Evolutionary conservation across 306 rosid species (phyloP).

Genomic region (Begonia peltatifolia): DNA sequence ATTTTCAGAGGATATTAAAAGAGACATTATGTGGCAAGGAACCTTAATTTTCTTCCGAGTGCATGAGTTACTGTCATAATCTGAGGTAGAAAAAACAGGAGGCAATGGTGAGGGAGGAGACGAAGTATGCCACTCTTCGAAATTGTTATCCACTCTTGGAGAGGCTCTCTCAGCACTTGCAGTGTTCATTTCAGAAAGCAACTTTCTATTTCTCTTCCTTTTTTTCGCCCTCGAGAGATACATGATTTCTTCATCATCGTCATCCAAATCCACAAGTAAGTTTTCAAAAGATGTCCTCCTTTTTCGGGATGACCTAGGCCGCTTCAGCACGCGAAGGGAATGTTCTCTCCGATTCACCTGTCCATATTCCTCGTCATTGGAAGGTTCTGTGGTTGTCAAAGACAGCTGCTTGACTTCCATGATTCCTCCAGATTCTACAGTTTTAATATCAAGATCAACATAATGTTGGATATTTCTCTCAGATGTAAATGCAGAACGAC

Average conservation of each 20-base stretch:
- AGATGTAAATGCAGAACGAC: no score
- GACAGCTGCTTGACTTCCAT: no score
- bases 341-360: no score
- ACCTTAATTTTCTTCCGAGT: constrained; percentile 12
- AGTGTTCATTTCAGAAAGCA: neutral
- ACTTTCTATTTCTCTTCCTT: constrained; percentile 24
- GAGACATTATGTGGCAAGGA: constrained; percentile 6
- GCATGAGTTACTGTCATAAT: constrained; percentile 1
- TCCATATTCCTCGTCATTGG: no score
- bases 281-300: constrained; percentile 3
- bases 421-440: no score
- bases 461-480: no score
- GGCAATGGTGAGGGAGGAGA: constrained; percentile 11
- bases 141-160: neutral
- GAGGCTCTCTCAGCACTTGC: constrained; percentile 6
- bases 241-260: constrained; percentile 15
- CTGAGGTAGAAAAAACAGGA: constrained; percentile 4
- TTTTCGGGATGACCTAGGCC: constrained; percentile 6
- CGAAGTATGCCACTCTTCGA: constrained; percentile 4
- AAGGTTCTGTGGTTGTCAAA: no score
- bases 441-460: no score
- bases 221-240: constrained; percentile 17
- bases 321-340: constrained; percentile 10
- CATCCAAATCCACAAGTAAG: constrained; percentile 2
- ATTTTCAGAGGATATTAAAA: constrained; percentile 1